These are phyloP conservation scores for Xylaria curta DNA, from an alignment of 495 filamentous ascomycete species.

Conservation along the genomic window DNA sequence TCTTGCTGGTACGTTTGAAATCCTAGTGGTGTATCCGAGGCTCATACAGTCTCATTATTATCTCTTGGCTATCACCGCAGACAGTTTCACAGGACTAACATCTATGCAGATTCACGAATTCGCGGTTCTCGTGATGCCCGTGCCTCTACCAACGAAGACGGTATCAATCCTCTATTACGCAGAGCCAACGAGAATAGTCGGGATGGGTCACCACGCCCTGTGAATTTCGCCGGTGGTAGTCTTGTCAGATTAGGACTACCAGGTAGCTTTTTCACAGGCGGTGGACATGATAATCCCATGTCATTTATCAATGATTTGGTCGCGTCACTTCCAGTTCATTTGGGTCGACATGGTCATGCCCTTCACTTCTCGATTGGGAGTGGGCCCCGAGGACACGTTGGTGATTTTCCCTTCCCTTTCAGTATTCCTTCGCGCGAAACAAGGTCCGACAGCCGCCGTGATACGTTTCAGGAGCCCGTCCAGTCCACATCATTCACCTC, in stretches of 20 bases:
- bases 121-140: constrained; percentile 35
- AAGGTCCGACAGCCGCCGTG: constrained; percentile 49
- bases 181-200: constrained; percentile 41
- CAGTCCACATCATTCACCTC: constrained; percentile 74
- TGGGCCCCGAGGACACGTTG: constrained; percentile 44
- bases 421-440: constrained; percentile 41
- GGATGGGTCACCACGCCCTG: constrained; percentile 46
- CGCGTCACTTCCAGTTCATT: constrained; percentile 37
- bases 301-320: constrained; percentile 52
- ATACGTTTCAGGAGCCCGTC: constrained; percentile 52
- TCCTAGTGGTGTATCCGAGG: not conserved
- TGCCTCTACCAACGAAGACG: constrained; percentile 66
- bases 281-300: constrained; percentile 44
- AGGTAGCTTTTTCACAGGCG: constrained; percentile 33
- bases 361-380: constrained; percentile 53
- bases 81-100: constrained; percentile 37
- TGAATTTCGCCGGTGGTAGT: constrained; percentile 28
- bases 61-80: not conserved
- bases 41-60: not conserved
- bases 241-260: constrained; percentile 47
- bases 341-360: constrained; percentile 40
- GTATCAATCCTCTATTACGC: constrained; percentile 77
- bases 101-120: constrained; percentile 46
- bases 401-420: constrained; percentile 47
- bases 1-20: constrained; percentile 31